Base-by-base conservation (phyloP, 2,329 filamentous ascomycete species). In the Didymella lethalis region DNA sequence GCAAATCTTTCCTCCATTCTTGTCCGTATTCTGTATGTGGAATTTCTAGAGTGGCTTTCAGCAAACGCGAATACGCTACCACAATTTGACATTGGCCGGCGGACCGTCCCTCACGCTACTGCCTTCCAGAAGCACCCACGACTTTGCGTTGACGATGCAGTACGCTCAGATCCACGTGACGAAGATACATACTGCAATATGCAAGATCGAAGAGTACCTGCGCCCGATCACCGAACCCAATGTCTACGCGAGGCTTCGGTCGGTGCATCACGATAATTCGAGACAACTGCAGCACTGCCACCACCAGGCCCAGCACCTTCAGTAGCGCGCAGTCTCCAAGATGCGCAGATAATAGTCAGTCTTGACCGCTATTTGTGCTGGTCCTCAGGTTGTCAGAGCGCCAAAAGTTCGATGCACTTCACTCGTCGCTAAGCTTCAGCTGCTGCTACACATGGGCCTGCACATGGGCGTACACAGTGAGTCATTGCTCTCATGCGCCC, bases 171-270 rank as follows among this genome's bases (percentile, higher is more conserved):
- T 10, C 34, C 52, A 43, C 18, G 28, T 43, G 32, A 7, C 12
- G 12, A 23, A 16, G 7, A n/a, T 48, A 26, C 18, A 4, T 31
- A 23, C 32, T 26, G 51, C 32, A 25, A 11, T 5, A 40, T 54
- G 34, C 34, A 26, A 47, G 51, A 34, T 54, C 51, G 26, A 54
- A 20, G 26, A 20, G 34, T 31, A 40, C 18, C 14, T 48, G 26
- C 7, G 25, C 26, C 25, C 51, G 43, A 48, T n/a, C 25, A 41
- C n/a, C 5, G 20, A 47, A 44, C 51, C 51, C 32, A 34, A 38
- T 32, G 18, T 25, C 16, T 41, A 47, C n/a, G 32, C 43, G 34
- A 54, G 43, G 34, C 43, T 23, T 8, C 14, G 4, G 11, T 26
- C 18, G 18, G 26, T 34, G 29, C 26, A 23, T 7, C 20, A n/a